Conservation (phyloP, 768 basidiomycete species). For the Calocera cornea region DNA sequence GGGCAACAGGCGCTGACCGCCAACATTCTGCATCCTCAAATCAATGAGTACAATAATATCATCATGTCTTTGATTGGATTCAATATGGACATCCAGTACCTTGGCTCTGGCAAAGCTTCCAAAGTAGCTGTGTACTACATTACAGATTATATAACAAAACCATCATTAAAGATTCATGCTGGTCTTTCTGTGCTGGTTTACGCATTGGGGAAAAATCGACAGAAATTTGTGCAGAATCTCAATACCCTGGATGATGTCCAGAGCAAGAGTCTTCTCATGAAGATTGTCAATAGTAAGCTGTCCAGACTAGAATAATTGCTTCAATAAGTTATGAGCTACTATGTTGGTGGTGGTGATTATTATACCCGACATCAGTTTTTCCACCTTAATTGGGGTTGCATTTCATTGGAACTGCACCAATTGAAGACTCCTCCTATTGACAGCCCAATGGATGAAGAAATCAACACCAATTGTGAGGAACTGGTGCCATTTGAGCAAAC, state of each 20-base stretch:
- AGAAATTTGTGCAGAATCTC: neutral
- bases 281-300: slow-evolving; percentile 12
- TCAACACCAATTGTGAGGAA: too few species aligned
- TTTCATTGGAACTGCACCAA: slow-evolving; percentile 21
- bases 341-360: slow-evolving; percentile 27
- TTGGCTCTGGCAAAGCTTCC: slow-evolving; percentile 29
- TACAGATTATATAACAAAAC: slow-evolving; percentile 39
- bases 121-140: slow-evolving; percentile 36
- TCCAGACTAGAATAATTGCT: slow-evolving; percentile 30
- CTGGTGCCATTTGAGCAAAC: too few species aligned
- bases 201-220: neutral
- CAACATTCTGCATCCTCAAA: slow-evolving; percentile 23
- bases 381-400: slow-evolving; percentile 27
- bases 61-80: slow-evolving; percentile 28
- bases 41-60: slow-evolving; percentile 33
- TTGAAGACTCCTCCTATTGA: neutral
- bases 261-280: neutral
- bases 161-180: slow-evolving; percentile 31
- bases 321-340: slow-evolving; percentile 28
- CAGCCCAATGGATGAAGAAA: too few species aligned
- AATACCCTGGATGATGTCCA: neutral
- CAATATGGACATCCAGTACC: slow-evolving; percentile 38
- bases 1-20: neutral
- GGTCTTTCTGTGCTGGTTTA: slow-evolving; percentile 6
- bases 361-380: slow-evolving; percentile 27